Conservation (phyloP, 2,329 filamentous ascomycete genomes). For the Penicillium aurantiogriseum region DNA sequence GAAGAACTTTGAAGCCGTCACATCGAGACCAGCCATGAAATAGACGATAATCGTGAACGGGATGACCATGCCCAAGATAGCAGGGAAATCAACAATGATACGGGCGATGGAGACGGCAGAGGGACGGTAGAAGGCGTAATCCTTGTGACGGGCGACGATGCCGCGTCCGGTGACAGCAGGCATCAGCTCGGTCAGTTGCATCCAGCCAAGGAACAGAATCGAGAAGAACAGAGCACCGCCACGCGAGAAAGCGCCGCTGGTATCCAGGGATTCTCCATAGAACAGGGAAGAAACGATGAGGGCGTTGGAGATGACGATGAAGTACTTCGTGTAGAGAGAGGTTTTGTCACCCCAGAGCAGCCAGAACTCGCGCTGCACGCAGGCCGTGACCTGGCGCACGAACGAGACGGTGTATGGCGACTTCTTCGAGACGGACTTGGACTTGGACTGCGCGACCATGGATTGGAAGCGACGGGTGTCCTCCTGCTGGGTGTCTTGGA, state of each 20-base stretch:
- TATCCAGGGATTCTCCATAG: slow-evolving; percentile 63
- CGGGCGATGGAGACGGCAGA: slow-evolving; percentile 63
- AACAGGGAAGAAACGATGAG: slow-evolving; percentile 79
- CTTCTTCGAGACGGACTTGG: slow-evolving; percentile 64
- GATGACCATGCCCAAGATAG: slow-evolving; percentile 58
- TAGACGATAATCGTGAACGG: slow-evolving; percentile 65
- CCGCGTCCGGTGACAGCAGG: slow-evolving; percentile 69
- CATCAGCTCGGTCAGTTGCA: slow-evolving; percentile 76
- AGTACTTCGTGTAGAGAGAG: slow-evolving; percentile 73
- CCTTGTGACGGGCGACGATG: slow-evolving; percentile 66
- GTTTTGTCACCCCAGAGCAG: slow-evolving; percentile 72
- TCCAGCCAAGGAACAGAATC: slow-evolving; percentile 65
- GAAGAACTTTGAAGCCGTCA: slow-evolving; percentile 62
- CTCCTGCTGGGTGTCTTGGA: slow-evolving; percentile 57
- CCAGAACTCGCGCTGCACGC: slow-evolving; percentile 72
- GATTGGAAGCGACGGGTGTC: slow-evolving; percentile 66
- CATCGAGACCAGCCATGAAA: slow-evolving; percentile 61
- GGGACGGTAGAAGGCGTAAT: slow-evolving; percentile 69
- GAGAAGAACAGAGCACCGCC: slow-evolving; percentile 66
- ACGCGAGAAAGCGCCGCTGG: slow-evolving; percentile 61
- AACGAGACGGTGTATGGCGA: slow-evolving; percentile 77
- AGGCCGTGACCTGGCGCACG: slow-evolving; percentile 61
- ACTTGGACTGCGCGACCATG: slow-evolving; percentile 62
- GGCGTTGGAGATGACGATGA: slow-evolving; percentile 71
- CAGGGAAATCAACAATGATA: slow-evolving; percentile 62